A percentile compares a stretch with the other conserved stretches of the same genome.
Evolutionary conservation across 1,139 yeast genomes (phyloP).

Genomic region (Kodamaea derodonti): DNA sequence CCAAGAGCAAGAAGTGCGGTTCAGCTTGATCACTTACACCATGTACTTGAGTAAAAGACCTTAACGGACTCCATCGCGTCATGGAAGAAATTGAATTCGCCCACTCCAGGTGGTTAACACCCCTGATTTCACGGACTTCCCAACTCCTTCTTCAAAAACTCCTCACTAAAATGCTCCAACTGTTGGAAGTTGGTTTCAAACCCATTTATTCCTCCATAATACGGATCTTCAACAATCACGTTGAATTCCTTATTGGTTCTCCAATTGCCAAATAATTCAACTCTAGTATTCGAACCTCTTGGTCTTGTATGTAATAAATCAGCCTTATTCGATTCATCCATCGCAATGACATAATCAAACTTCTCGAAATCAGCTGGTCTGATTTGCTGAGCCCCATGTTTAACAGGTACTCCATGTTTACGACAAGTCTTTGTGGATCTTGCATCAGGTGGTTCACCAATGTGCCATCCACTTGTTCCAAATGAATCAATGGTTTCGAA

Average conservation of each 20-base stretch:
- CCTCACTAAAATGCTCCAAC: conserved; percentile 66
- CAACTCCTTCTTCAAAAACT: conserved; percentile 44
- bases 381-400: conserved; percentile 76
- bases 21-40: too few species aligned
- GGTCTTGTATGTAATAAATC: conserved; percentile 64
- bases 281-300: conserved; percentile 42
- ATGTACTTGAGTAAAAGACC: too few species aligned
- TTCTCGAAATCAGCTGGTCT: conserved; percentile 50
- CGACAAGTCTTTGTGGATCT: conserved; percentile 69
- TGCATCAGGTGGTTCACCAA: conserved; percentile 77
- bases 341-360: conserved; percentile 82
- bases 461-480: conserved; percentile 84
- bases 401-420: conserved; percentile 68
- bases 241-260: conserved; percentile 47
- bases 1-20: too few species aligned
- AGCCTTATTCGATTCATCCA: conserved; percentile 69
- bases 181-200: conserved; percentile 78
- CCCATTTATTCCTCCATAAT: conserved; percentile 82
- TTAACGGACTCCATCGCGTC: too few species aligned
- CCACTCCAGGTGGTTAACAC: too few species aligned
- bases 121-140: too few species aligned
- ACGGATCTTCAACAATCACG: conserved; percentile 79
- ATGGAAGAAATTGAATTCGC: too few species aligned
- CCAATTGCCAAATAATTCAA: conserved; percentile 76
- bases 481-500: conserved; percentile 71